Conservation (phyloP, 495 filamentous ascomycete genomes). For the Amphirosellinia nigrospora region DNA sequence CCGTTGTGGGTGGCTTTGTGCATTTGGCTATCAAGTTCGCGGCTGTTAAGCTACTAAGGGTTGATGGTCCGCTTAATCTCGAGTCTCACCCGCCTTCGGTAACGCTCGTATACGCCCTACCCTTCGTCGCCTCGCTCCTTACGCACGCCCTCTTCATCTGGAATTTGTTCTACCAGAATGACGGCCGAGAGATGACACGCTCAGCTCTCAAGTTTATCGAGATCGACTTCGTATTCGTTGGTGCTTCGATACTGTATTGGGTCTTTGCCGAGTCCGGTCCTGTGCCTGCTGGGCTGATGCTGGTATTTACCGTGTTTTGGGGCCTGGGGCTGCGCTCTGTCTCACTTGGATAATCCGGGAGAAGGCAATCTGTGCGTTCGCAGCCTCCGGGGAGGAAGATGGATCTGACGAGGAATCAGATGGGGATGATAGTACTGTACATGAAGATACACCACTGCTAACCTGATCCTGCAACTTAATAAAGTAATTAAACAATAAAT, state of each 20-base stretch:
- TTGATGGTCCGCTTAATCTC: constrained; percentile 35
- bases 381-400: constrained; percentile 24
- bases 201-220: constrained; percentile 42
- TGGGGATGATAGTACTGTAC: constrained; percentile 25
- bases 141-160: constrained; percentile 41
- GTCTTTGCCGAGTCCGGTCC: constrained; percentile 46
- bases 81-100: constrained; percentile 39
- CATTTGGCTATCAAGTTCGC: constrained; percentile 35
- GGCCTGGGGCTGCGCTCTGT: constrained; percentile 48
- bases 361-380: constrained; percentile 29
- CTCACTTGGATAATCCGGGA: constrained; percentile 47
- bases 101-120: constrained; percentile 42
- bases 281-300: constrained; percentile 37
- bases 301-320: constrained; percentile 38
- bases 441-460: constrained; percentile 27
- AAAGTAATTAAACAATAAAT: neutral
- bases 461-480: neutral
- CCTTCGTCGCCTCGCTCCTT: constrained; percentile 41
- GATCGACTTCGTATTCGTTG: constrained; percentile 43
- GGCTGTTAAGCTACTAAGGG: constrained; percentile 21
- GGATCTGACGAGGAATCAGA: constrained; percentile 19
- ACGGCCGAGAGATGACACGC: constrained; percentile 49
- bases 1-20: constrained; percentile 46
- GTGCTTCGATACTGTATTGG: constrained; percentile 50
- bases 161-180: constrained; percentile 39